These are phyloP conservation scores for Lolium perenne DNA, from an alignment of 176 grass and related monocot species.

Conservation along the genomic window DNA sequence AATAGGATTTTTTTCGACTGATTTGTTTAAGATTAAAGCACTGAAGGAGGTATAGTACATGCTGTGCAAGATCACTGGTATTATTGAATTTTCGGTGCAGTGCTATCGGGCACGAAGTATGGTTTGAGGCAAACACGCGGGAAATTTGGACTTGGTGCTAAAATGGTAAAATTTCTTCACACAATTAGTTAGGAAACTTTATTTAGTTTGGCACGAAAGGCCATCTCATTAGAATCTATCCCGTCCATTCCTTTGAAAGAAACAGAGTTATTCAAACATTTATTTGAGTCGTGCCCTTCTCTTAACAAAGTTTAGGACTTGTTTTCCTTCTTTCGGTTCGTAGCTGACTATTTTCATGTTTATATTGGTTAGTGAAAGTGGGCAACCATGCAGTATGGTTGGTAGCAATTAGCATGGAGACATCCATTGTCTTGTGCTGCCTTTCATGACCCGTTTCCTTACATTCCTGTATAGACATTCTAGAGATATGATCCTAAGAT, in stretches of 20 bases:
- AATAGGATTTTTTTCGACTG: slow-evolving; percentile 6
- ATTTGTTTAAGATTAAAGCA: neutral
- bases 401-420: slow-evolving; percentile 13
- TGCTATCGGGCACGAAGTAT: slow-evolving; percentile 98
- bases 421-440: slow-evolving; percentile 29
- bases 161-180: slow-evolving; percentile 70
- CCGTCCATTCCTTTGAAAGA: slow-evolving; percentile 5
- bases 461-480: slow-evolving; percentile 16
- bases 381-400: slow-evolving; percentile 4
- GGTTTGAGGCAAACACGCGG: slow-evolving; percentile 98
- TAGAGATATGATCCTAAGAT: slow-evolving; percentile 34
- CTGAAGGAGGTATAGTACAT: neutral
- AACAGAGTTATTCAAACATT: neutral
- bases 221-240: neutral
- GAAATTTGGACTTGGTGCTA: slow-evolving; percentile 98
- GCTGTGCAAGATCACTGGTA: slow-evolving; percentile 31
- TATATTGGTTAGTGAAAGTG: slow-evolving; percentile 36
- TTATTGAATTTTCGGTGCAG: slow-evolving; percentile 60
- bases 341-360: slow-evolving; percentile 23
- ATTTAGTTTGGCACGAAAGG: slow-evolving; percentile 1
- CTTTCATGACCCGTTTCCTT: neutral
- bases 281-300: neutral
- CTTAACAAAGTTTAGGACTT: slow-evolving; percentile 4
- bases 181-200: slow-evolving; percentile 6
- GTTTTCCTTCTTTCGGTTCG: slow-evolving; percentile 30